Percentiles rank a stretch among this genome's conserved stretches.
These are phyloP conservation scores for Tolypocladium paradoxum DNA, from an alignment of 2,329 filamentous ascomycete genomes.

Conservation along the genomic window DNA sequence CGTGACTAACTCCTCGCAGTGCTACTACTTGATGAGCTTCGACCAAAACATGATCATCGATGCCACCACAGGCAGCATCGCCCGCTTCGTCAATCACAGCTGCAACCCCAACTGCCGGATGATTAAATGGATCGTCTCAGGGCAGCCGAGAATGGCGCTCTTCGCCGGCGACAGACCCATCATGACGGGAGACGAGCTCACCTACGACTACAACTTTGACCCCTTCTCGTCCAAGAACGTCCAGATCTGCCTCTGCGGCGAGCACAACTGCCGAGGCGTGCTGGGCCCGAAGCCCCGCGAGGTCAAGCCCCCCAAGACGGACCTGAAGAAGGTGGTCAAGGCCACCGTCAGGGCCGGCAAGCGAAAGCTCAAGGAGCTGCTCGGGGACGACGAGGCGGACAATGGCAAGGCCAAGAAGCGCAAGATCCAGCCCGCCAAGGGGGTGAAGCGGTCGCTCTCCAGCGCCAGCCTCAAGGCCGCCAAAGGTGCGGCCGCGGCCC, in stretches of 20 bases:
- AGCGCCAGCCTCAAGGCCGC: constrained; percentile 23
- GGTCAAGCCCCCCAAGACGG: constrained; percentile 37
- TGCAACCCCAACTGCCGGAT: constrained; percentile 95
- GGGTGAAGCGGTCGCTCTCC: constrained; percentile 23
- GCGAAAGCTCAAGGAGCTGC: constrained; percentile 44
- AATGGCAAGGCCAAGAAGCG: constrained; percentile 39
- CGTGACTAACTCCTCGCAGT: constrained; percentile 37
- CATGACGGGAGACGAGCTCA: constrained; percentile 90
- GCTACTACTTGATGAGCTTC: constrained; percentile 97
- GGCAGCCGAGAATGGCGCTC: constrained; percentile 89
- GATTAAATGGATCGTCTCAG: constrained; percentile 94
- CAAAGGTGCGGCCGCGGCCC: constrained; percentile 24
- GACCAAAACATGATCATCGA: constrained; percentile 99
- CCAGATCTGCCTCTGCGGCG: constrained; percentile 54
- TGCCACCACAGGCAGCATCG: constrained; percentile 89
- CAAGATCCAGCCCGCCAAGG: constrained; percentile 22
- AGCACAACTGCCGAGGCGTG: constrained; percentile 52
- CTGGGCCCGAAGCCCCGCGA: constrained; percentile 52
- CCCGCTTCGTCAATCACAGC: constrained; percentile 95
- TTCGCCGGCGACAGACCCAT: constrained; percentile 87
- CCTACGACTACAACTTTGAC: constrained; percentile 78
- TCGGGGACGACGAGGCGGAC: constrained; percentile 28
- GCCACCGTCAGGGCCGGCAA: constrained; percentile 37
- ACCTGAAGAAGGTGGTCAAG: constrained; percentile 27
- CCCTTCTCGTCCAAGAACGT: constrained; percentile 60